A percentile compares a stretch with the other conserved stretches of the same genome.
Evolutionary conservation across 371 early-diverging fungal genomes (phyloP).

Genomic region (Rhizomucor pusillus): DNA sequence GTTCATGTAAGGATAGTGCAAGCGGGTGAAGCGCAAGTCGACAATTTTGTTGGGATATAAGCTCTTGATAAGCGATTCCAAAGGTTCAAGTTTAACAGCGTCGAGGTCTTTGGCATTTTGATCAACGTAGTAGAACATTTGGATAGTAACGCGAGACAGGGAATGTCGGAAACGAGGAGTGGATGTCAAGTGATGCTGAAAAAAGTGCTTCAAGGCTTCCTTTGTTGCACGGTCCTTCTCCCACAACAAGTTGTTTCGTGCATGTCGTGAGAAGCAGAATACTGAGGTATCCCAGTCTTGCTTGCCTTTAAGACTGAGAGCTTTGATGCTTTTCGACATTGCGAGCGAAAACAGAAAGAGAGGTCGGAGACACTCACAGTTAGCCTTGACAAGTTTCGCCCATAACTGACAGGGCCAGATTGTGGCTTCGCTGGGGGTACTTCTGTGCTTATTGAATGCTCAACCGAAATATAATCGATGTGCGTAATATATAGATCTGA

Average conservation of each 20-base stretch:
- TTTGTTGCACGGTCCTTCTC: constrained; percentile 49
- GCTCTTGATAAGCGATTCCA: constrained; percentile 36
- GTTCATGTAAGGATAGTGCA: constrained; percentile 54
- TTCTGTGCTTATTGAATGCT: too few relatives aligned
- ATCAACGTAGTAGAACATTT: constrained; percentile 52
- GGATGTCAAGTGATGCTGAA: constrained; percentile 47
- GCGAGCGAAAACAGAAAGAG: neutral
- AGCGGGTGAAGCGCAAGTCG: constrained; percentile 36
- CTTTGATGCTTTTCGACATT: constrained; percentile 54
- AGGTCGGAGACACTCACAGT: too few relatives aligned
- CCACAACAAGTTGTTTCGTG: constrained; percentile 48
- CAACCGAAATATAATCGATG: too few relatives aligned
- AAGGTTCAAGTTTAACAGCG: constrained; percentile 35
- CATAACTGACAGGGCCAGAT: too few relatives aligned
- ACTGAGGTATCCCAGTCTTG: constrained; percentile 52
- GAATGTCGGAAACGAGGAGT: constrained; percentile 50
- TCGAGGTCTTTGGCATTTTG: constrained; percentile 30
- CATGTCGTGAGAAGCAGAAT: constrained; percentile 44
- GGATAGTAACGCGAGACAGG: constrained; percentile 44
- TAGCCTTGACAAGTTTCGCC: too few relatives aligned
- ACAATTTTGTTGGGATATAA: constrained; percentile 49
- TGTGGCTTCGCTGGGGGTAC: too few relatives aligned
- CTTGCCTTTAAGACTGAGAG: constrained; percentile 47
- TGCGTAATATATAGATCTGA: too few relatives aligned
- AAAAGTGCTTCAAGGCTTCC: constrained; percentile 40